Conservation (phyloP, 805 yeast genomes). For the Yarrowia osloensis region DNA sequence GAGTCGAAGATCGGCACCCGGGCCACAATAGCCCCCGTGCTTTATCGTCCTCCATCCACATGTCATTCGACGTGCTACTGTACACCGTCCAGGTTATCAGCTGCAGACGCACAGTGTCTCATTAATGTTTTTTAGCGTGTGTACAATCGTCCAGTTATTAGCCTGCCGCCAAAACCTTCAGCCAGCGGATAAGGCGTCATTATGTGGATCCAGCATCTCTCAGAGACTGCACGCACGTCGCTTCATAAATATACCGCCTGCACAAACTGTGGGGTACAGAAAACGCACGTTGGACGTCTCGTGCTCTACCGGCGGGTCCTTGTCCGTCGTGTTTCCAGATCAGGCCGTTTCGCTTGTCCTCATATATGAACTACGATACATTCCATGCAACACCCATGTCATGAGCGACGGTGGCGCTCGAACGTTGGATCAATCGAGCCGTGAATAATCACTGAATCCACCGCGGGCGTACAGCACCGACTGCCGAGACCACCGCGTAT, state of each 20-base stretch:
- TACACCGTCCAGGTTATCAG: neutral
- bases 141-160: neutral
- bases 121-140: neutral
- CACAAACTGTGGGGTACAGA: neutral
- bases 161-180: neutral
- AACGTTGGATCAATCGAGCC: neutral
- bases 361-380: neutral
- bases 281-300: neutral
- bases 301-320: too few relatives aligned
- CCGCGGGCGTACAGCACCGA: too few relatives aligned
- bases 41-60: neutral
- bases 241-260: too few relatives aligned
- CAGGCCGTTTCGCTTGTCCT: neutral
- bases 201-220: neutral
- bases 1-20: neutral
- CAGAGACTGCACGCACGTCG: too few relatives aligned
- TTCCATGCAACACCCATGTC: neutral
- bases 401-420: neutral
- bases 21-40: neutral
- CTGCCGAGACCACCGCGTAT: too few relatives aligned
- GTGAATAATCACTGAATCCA: too few relatives aligned
- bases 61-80: neutral
- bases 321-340: too few relatives aligned
- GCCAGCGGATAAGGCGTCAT: slow-evolving; percentile 15
- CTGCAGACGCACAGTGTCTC: neutral